Percentiles rank a stretch among this genome's conserved stretches.
phyloP scores from a whole-genome alignment of 208 protist species.

The Acanthamoeba sp. region DNA sequence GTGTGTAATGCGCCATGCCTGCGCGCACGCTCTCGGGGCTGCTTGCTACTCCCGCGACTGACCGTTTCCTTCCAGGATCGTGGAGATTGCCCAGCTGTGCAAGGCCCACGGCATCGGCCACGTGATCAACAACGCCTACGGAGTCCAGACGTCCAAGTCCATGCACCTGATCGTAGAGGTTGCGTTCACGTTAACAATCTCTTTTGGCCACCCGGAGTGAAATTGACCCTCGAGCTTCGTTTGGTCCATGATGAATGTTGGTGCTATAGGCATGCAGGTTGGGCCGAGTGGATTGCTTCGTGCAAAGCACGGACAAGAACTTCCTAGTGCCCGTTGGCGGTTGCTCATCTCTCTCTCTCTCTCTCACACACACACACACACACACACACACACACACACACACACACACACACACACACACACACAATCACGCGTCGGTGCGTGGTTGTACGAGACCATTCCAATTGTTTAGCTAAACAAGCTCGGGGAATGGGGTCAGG shows the following conservation, averaged over 20 bases:
- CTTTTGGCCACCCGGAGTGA: neutral
- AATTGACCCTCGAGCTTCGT: too few species aligned
- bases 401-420: too few species aligned
- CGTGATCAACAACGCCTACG: conserved; percentile 99
- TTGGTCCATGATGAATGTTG: too few species aligned
- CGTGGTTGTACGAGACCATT: too few species aligned
- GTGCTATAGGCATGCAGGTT: neutral
- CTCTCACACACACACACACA: neutral
- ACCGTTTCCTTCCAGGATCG: conserved; percentile 83
- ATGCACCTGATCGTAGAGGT: conserved; percentile 92
- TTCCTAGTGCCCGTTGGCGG: conserved; percentile 99
- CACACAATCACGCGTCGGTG: too few species aligned
- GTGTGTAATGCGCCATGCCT: too few species aligned
- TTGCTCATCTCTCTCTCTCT: neutral
- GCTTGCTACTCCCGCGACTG: too few species aligned
- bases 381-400: too few species aligned
- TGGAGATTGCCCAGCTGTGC: conserved; percentile 95
- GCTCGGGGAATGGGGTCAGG: neutral
- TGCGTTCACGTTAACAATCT: neutral
- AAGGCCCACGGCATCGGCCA: conserved; percentile 91
- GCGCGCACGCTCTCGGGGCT: too few species aligned
- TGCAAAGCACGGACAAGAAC: conserved; percentile 99
- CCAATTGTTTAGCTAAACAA: too few species aligned
- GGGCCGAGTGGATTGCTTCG: conserved; percentile 94
- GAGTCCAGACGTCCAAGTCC: conserved; percentile 93